Evolutionary conservation across 768 basidiomycete genomes (phyloP), one percentile per base, ranked within the genome.

Genomic region (Suillus subalutaceus): DNA sequence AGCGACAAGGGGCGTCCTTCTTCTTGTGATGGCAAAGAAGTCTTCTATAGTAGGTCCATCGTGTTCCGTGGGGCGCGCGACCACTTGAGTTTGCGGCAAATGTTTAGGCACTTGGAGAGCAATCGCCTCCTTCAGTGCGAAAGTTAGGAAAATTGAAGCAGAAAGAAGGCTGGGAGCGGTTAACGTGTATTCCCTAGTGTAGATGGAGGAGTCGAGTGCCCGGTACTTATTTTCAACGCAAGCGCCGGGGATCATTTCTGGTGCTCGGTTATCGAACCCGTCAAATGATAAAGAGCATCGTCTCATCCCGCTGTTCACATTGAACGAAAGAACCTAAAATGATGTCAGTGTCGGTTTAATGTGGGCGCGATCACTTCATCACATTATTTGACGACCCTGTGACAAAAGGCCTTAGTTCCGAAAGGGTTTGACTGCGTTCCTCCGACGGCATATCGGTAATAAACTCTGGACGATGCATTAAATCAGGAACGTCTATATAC

Each of bases 21-120:
- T 81, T 12, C 70, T 69, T 50, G 77, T 75, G 69, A 88, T 77
- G 44, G 74, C 74, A 48, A 73, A 73, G 67, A 85, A 84, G 69
- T 89, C 87, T 65, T 85, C 84, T 66, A 79, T 76, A 38, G 87
- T 88, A 4, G 87, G 86, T 0, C 86, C 87, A 46, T 79, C 72
- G 26, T 81, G 80, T 40, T 81, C 80, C 63, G 74, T 79, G 13
- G 82, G 80, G 23, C 77, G 71, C 23, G 86, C 85, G 23, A 79
- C 76, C 16, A 78, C 80, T 44, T 85, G 81, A 44, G 80, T 85
- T 55, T 79, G 74, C 1, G 84, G 87, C 32, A 89, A 77, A 66
- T 88, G 86, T 9, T 77, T 76, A 6, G 88, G 86, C 16, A 84
- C 71, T 63, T 76, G 77, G 26, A 86, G 70, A 2, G 80, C 75